Percentiles rank a stretch among this genome's conserved stretches.
phyloP scores from a whole-genome alignment of 441 rosid species.

The Capsella rubella region DNA sequence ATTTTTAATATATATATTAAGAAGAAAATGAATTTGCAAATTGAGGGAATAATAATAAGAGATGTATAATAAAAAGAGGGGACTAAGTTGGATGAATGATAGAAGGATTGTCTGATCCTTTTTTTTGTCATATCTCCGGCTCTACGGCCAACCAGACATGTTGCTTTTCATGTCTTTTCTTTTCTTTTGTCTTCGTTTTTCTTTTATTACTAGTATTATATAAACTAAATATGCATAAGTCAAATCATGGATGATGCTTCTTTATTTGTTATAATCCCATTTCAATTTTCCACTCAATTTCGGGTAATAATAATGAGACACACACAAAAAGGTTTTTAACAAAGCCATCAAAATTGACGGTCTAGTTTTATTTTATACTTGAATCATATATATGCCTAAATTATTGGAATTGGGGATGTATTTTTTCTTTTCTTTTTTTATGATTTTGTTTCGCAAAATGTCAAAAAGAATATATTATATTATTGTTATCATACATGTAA shows the following conservation, averaged over 20 bases:
- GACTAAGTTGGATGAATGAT: constrained; percentile 39
- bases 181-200: neutral
- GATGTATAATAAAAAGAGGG: constrained; percentile 30
- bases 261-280: constrained; percentile 41
- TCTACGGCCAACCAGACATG: constrained; percentile 44
- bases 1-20: neutral
- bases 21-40: neutral
- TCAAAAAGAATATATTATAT: constrained; percentile 33
- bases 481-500: constrained; percentile 12
- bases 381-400: constrained; percentile 26
- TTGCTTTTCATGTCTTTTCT: constrained; percentile 45
- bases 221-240: constrained; percentile 23
- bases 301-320: constrained; percentile 27
- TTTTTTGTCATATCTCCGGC: constrained; percentile 34
- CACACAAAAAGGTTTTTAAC: constrained; percentile 9
- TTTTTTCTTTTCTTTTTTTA: constrained; percentile 1
- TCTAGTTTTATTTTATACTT: constrained; percentile 23
- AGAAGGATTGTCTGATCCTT: constrained; percentile 39
- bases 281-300: constrained; percentile 43
- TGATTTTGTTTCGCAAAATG: constrained; percentile 16
- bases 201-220: neutral
- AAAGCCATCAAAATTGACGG: constrained; percentile 35
- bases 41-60: neutral
- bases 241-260: constrained; percentile 39
- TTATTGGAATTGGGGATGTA: neutral